Evolutionary conservation across 345 rosid genomes (phyloP).

Genomic region (Eucalyptus marginata): DNA sequence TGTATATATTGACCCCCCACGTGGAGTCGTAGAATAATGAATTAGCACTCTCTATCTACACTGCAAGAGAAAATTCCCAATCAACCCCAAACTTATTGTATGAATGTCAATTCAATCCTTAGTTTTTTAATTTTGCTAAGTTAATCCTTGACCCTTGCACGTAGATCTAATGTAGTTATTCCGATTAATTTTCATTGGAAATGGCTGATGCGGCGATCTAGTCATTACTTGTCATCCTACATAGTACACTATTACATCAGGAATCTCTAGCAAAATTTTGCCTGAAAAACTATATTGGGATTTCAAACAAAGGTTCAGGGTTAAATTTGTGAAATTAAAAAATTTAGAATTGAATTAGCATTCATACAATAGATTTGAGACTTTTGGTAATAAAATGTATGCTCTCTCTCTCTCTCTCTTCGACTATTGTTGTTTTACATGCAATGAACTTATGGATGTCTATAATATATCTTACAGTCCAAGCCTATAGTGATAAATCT

Average conservation of each 20-base stretch:
- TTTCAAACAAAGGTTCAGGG: too few species aligned
- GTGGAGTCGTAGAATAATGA: neutral
- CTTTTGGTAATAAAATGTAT: neutral
- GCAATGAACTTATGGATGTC: neutral
- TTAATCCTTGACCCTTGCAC: neutral
- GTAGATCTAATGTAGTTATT: neutral
- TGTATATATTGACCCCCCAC: neutral
- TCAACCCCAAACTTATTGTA: accelerated
- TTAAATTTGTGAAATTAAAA: too few species aligned
- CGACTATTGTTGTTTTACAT: neutral
- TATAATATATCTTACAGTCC: neutral
- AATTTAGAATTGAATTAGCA: too few species aligned
- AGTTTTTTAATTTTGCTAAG: too few species aligned
- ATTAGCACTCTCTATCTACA: neutral
- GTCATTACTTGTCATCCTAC: neutral
- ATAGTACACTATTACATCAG: too few species aligned
- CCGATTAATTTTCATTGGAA: too few species aligned
- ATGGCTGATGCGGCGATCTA: accelerated
- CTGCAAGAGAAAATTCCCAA: neutral
- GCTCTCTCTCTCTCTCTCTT: neutral
- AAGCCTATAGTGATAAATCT: neutral
- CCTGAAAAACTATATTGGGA: too few species aligned
- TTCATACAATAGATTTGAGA: too few species aligned
- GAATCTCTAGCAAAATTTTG: too few species aligned
- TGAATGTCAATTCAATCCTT: neutral